Evolutionary conservation across 805 yeast species (phyloP).

Genomic region (Wilhelminamyces savonicus): DNA sequence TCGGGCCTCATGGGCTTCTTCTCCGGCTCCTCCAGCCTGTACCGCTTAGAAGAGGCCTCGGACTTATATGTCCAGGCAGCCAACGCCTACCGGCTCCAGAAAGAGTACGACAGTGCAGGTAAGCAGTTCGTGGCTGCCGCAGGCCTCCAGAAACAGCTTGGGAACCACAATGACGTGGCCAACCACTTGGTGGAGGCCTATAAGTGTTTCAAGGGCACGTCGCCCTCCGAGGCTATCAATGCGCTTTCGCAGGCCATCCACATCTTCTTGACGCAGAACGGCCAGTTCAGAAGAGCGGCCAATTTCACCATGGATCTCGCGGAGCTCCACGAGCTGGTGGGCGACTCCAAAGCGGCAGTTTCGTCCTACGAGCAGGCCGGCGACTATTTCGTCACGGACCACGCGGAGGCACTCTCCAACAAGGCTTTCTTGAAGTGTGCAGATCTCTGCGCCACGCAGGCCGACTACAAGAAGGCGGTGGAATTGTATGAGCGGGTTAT

Average conservation of each 20-base stretch:
- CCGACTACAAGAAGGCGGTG: slow-evolving; percentile 71
- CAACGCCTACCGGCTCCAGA: slow-evolving; percentile 73
- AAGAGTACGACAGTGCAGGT: slow-evolving; percentile 73
- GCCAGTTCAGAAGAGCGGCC: slow-evolving; percentile 96
- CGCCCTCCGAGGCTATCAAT: slow-evolving; percentile 72
- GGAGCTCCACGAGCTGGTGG: slow-evolving; percentile 70
- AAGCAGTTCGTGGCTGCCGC: slow-evolving; percentile 83
- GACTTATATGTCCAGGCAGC: slow-evolving; percentile 91
- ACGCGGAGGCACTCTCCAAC: slow-evolving; percentile 83
- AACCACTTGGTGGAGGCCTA: slow-evolving; percentile 85
- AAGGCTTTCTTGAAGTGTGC: slow-evolving; percentile 88
- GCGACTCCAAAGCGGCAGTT: slow-evolving; percentile 40
- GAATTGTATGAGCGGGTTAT: slow-evolving; percentile 75
- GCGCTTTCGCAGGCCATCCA: slow-evolving; percentile 72
- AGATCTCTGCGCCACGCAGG: slow-evolving; percentile 66
- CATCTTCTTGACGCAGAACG: slow-evolving; percentile 73
- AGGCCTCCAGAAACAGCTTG: slow-evolving; percentile 65
- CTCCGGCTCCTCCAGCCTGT: slow-evolving; percentile 56
- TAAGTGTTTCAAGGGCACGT: slow-evolving; percentile 72
- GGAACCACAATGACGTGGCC: slow-evolving; percentile 84
- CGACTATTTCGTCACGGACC: slow-evolving; percentile 92
- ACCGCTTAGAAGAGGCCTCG: slow-evolving; percentile 83
- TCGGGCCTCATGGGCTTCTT: slow-evolving; percentile 62
- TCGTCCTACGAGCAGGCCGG: slow-evolving; percentile 70
- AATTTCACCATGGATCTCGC: slow-evolving; percentile 90